Conservation (phyloP, 441 rosid genomes). For the Gossypium trilobum region DNA sequence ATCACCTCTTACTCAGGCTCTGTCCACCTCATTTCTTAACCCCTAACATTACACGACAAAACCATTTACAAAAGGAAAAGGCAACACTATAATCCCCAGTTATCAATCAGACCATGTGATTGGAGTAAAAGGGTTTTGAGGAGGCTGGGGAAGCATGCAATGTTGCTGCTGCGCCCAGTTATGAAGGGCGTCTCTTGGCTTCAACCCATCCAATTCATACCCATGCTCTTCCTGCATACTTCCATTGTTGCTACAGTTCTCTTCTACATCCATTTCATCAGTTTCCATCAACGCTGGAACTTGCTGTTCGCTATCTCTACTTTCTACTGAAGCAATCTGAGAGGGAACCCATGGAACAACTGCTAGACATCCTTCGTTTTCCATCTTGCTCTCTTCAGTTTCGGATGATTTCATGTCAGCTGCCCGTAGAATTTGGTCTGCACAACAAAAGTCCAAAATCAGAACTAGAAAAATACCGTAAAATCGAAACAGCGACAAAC, state of each 20-base stretch:
- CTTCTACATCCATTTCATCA: slow-evolving; percentile 64
- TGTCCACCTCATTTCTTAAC: neutral
- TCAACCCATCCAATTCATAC: slow-evolving; percentile 18
- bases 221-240: slow-evolving; percentile 13
- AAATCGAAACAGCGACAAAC: neutral
- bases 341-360: slow-evolving; percentile 51
- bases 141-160: slow-evolving; percentile 45
- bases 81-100: neutral
- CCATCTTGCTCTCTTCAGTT: slow-evolving; percentile 1
- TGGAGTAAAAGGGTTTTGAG: slow-evolving; percentile 37
- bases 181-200: slow-evolving; percentile 22
- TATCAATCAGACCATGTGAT: slow-evolving; percentile 42
- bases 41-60: neutral
- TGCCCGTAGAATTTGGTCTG: slow-evolving; percentile 33
- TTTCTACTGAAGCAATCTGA: slow-evolving; percentile 15
- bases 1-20: neutral
- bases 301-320: neutral
- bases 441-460: neutral
- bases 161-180: slow-evolving; percentile 57
- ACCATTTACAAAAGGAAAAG: neutral
- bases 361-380: slow-evolving; percentile 27
- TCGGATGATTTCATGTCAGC: slow-evolving; percentile 10
- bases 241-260: neutral
- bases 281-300: slow-evolving; percentile 35
- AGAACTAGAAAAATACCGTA: neutral